A percentile compares a stretch with the other conserved stretches of the same genome.
Evolutionary conservation across 306 rosid species (phyloP).

Genomic region (Quercus glauca): DNA sequence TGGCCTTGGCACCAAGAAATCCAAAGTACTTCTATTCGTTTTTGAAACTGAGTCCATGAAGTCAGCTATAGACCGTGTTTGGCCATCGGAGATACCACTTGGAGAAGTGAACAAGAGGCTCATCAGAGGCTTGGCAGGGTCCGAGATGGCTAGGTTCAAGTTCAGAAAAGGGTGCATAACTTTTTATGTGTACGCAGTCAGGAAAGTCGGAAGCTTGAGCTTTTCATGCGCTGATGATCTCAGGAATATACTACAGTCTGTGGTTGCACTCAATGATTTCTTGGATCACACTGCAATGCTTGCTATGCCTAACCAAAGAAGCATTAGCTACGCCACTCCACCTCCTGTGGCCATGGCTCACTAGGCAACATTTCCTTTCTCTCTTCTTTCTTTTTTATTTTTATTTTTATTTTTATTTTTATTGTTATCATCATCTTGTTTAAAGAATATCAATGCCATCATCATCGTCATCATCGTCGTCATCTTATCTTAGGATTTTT

Average conservation of each 20-base stretch:
- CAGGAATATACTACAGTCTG: conserved; percentile 63
- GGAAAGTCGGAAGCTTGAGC: conserved; percentile 58
- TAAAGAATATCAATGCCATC: background rate
- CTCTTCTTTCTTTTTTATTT: background rate
- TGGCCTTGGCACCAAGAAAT: conserved; percentile 92
- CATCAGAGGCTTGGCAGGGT: conserved; percentile 61
- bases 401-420: background rate
- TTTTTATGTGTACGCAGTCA: conserved; percentile 85
- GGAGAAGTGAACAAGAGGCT: conserved; percentile 85
- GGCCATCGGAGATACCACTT: conserved; percentile 84
- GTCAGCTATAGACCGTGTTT: conserved; percentile 48
- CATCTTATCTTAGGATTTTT: conserved; percentile 21
- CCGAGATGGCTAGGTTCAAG: conserved; percentile 93
- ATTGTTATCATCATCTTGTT: conserved; percentile 17
- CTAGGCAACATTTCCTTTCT: conserved; percentile 19
- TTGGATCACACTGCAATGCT: conserved; percentile 96
- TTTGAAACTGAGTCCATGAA: conserved; percentile 72
- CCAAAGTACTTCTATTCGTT: conserved; percentile 76
- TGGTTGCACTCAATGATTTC: conserved; percentile 86
- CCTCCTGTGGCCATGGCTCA: conserved; percentile 84
- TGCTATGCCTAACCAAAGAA: conserved; percentile 87
- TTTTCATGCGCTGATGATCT: conserved; percentile 76
- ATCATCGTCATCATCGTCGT: conserved; percentile 1
- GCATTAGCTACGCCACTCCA: conserved; percentile 51
- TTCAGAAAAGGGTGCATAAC: conserved; percentile 94